Conservation (phyloP, 495 filamentous ascomycete genomes). For the Aspergillus saccharolyticus region DNA sequence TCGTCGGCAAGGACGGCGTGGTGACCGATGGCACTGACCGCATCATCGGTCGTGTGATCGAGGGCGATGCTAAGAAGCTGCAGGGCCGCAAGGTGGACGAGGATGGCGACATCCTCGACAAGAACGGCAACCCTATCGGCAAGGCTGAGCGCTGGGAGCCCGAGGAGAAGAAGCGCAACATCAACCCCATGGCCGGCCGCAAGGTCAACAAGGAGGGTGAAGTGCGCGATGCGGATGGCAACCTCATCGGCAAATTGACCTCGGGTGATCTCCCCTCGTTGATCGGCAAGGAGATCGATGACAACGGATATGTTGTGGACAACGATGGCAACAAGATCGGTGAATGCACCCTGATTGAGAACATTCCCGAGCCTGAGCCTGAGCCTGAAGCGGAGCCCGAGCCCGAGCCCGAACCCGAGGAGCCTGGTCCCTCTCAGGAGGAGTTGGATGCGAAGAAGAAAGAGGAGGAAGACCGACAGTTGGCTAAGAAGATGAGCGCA, state of each 20-base stretch:
- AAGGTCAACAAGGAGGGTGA: conserved; percentile 79
- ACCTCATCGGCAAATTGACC: conserved; percentile 75
- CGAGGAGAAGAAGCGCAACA: conserved; percentile 60
- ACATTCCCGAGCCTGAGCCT: conserved; percentile 50
- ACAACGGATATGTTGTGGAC: conserved; percentile 80
- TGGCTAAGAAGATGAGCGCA: conserved; percentile 70
- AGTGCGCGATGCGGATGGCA: conserved; percentile 74
- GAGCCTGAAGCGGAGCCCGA: conserved; percentile 36
- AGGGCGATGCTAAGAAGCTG: conserved; percentile 67
- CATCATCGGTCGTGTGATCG: conserved; percentile 67
- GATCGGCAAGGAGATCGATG: conserved; percentile 75
- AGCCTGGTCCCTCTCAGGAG: conserved; percentile 33
- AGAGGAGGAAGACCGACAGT: conserved; percentile 61
- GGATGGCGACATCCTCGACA: conserved; percentile 77
- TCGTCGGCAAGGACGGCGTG: conserved; percentile 72
- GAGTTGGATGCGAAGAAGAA: conserved; percentile 51
- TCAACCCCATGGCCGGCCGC: conserved; percentile 70
- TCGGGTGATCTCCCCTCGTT: conserved; percentile 65
- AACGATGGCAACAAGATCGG: conserved; percentile 75
- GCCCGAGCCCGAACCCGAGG: conserved; percentile 8
- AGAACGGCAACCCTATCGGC: conserved; percentile 76
- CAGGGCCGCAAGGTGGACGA: conserved; percentile 73
- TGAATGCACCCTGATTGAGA: conserved; percentile 72
- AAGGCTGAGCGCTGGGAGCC: conserved; percentile 79
- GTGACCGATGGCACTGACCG: conserved; percentile 56